Conservation (phyloP, 495 filamentous ascomycete species). For the Trichoderma virens region DNA sequence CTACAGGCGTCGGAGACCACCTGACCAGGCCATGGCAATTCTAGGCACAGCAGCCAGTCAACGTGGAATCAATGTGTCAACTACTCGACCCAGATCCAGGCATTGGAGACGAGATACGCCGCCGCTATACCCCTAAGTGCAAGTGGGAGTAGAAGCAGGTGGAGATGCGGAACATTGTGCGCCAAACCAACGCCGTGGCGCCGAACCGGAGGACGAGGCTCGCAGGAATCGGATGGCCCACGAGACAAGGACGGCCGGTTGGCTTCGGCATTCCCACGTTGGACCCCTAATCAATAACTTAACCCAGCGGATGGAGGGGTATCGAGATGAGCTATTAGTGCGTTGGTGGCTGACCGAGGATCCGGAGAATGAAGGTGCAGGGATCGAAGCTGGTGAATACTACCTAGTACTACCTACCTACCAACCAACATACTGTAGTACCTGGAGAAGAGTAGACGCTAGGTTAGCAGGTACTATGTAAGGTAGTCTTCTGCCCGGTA, state of each 20-base stretch:
- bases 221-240: neutral
- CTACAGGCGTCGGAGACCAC: neutral
- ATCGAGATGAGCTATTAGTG: neutral
- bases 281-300: neutral
- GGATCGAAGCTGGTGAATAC: too few relatives aligned
- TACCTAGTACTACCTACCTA: too few relatives aligned
- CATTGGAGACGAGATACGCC: slow-evolving; percentile 12
- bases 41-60: neutral
- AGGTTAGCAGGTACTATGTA: too few relatives aligned
- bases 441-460: too few relatives aligned
- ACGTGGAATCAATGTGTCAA: slow-evolving; percentile 6
- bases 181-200: neutral
- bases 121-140: slow-evolving; percentile 60
- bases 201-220: neutral
- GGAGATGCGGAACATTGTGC: neutral
- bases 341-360: neutral
- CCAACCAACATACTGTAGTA: too few relatives aligned
- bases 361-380: slow-evolving; percentile 8
- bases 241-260: neutral
- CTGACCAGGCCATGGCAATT: neutral
- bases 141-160: slow-evolving; percentile 39
- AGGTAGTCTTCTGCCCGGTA: too few relatives aligned
- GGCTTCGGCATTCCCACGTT: neutral
- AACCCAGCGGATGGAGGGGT: neutral
- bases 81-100: slow-evolving; percentile 12